Base-by-base conservation (phyloP, 2,329 filamentous ascomycete species). In the Hypocrella siamensis region DNA sequence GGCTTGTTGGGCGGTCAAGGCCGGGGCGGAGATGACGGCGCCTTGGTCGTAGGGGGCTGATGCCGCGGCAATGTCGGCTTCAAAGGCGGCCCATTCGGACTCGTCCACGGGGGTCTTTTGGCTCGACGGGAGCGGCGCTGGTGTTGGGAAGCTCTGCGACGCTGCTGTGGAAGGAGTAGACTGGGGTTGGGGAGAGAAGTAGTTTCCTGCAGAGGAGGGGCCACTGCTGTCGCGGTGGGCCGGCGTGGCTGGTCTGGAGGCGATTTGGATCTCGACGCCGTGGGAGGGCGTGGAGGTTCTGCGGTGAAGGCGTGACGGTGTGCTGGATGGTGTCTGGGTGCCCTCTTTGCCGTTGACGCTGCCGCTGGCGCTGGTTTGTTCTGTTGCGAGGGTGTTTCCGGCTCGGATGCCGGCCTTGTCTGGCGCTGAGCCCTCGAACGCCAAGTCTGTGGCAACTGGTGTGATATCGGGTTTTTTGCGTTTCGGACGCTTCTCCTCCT, bases 61-160 rank as follows among this genome's bases (percentile, higher is more conserved):
- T 17, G 59, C 48, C 19, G 58, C 56, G 14, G 74, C 78, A 34
- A 93, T 75, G 33, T 93, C 82, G 3, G 80, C 79, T 49, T 93
- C 79, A 48, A 93, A 92, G 7, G 82, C 81, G 2, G 81, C 79
- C 80, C 81, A 90, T 53, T 90, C 81, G 33, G 77, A 72, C 46
- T 93, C 82, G 48, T 86, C 74, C 7, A 63, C 57, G 6, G 48
- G n/a, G n/a, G n/a, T n/a, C n/a, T n/a, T n/a, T n/a, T n/a, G n/a
- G n/a, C n/a, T 7, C 21, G 7, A 12, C 21, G 21, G 21, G 21
- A 22, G 21, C 21, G 7, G 21, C 21, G 21, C 21, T n/a, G n/a
- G n/a, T n/a, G n/a, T n/a, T n/a, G n/a, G n/a, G n/a, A n/a, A n/a
- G n/a, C n/a, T n/a, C n/a, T n/a, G n/a, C n/a, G n/a, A n/a, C n/a